phyloP scores from a whole-genome alignment of 2,329 filamentous ascomycete species.

The Cercospora berteroae region DNA sequence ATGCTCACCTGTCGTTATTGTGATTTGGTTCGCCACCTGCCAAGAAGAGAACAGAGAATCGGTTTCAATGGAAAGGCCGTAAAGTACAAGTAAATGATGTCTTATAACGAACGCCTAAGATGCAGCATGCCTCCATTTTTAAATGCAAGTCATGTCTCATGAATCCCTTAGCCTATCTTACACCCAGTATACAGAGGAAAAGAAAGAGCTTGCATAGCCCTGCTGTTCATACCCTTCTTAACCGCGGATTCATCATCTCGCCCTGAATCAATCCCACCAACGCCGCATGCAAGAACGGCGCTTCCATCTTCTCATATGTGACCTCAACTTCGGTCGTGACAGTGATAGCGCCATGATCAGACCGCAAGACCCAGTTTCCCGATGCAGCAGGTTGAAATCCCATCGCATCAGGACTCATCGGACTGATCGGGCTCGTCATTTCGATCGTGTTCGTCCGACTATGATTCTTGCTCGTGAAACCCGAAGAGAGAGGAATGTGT shows the following conservation, averaged over 20 bases:
- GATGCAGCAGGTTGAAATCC: background rate
- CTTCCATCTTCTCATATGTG: conserved; percentile 21
- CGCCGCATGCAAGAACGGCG: conserved; percentile 33
- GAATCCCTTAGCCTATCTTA: background rate
- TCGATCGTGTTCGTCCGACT: conserved; percentile 9
- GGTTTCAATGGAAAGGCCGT: background rate
- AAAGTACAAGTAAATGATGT: background rate
- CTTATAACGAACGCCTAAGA: background rate
- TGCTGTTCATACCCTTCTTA: background rate
- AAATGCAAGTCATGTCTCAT: background rate
- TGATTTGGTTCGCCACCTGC: background rate
- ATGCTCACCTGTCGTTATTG: background rate
- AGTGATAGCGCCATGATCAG: conserved; percentile 12
- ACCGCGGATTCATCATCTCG: conserved; percentile 10
- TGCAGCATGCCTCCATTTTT: background rate
- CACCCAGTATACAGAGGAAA: background rate
- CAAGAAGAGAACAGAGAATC: background rate
- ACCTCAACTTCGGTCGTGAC: conserved; percentile 23
- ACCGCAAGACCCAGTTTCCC: background rate
- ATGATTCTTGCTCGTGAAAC: conserved; percentile 16
- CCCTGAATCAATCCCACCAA: conserved; percentile 33
- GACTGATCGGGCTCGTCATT: background rate
- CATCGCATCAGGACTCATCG: background rate
- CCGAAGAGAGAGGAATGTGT: conserved; percentile 14
- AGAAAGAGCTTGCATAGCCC: background rate